These are phyloP conservation scores for Trichosporon ovoides DNA, from an alignment of 1,284 basidiomycete species.

Conservation along the genomic window DNA sequence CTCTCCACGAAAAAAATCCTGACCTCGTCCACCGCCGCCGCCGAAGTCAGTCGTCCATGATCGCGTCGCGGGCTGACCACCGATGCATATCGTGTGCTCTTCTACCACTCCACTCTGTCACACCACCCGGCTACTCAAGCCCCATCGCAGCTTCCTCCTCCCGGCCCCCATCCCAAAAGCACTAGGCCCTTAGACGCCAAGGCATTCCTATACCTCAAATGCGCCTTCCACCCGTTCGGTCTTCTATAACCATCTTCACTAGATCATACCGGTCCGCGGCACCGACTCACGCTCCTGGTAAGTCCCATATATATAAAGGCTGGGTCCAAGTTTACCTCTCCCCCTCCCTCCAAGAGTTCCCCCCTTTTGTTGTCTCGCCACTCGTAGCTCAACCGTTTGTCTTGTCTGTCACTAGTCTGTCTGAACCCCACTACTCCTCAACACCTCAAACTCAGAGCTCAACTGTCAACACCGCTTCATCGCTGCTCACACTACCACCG, in stretches of 20 bases:
- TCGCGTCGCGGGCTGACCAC: neutral
- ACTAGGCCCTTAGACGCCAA: conserved; percentile 4
- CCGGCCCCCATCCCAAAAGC: neutral
- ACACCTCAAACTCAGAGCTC: neutral
- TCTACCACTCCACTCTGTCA: neutral
- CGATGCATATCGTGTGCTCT: neutral
- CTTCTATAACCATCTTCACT: neutral
- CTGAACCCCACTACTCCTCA: neutral
- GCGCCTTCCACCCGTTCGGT: conserved; percentile 3
- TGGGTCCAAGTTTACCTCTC: neutral
- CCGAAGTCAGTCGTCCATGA: conserved; percentile 3
- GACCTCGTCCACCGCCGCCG: neutral
- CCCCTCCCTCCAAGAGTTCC: neutral
- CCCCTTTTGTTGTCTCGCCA: too few species aligned
- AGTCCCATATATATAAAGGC: neutral
- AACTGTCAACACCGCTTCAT: neutral
- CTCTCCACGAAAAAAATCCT: conserved; percentile 7
- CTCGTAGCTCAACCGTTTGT: too few species aligned
- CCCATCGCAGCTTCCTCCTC: neutral
- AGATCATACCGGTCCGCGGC: conserved; percentile 2
- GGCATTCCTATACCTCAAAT: neutral
- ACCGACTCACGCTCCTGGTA: neutral
- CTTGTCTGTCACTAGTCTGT: neutral
- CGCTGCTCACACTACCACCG: conserved; percentile 1
- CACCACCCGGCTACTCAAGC: neutral